Base-by-base conservation (phyloP, 768 basidiomycete species). In the Amanita rubescens region DNA sequence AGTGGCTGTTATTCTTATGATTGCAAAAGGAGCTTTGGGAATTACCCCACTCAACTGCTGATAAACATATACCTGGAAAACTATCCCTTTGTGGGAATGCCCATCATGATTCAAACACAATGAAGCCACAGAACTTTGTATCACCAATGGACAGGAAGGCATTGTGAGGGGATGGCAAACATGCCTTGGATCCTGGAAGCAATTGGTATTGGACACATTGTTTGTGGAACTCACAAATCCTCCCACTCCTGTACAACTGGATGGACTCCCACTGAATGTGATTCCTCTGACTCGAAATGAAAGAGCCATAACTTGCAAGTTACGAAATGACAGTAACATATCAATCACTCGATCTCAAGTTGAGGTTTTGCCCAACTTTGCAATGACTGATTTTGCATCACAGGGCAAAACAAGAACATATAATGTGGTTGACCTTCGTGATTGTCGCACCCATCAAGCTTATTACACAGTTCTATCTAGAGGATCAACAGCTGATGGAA, bases 81-180 rank as follows among this genome's bases (percentile, higher is more conserved):
- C 54, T 75, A 1, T 55, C 59, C 0, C 34, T 70, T 7, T 68
- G 67, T 61, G 25, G 68, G 67, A 1, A 58, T 70, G 54, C 72
- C 71, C 50, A 57, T 69, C 3, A 62, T 67, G 49, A 57, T 68
- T 11, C 35, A 57, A 19, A 53, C 27, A 59, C 32, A 69, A 69
- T 57, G 49, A 59, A 32, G 62, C 62, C 2, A 68, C 65, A 20
- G 65, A 68, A 33, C 50, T 68, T 11, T 62, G 65, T 43, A 69
- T 71, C 5, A 70, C 68, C 1, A 69, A 67, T 51, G 71, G 69
- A 2, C 67, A 69, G 52, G 65, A 69, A 58, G 71, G 55, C 1
- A 53, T 38, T 37, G 67, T 71, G 3, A 41, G 49, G 51, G 66
- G 62, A 12, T 73, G 70, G 71, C 43, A 63, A 24, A 38, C 48